Conservation (phyloP, 2,329 filamentous ascomycete species). For the Penicillium occitanis region DNA sequence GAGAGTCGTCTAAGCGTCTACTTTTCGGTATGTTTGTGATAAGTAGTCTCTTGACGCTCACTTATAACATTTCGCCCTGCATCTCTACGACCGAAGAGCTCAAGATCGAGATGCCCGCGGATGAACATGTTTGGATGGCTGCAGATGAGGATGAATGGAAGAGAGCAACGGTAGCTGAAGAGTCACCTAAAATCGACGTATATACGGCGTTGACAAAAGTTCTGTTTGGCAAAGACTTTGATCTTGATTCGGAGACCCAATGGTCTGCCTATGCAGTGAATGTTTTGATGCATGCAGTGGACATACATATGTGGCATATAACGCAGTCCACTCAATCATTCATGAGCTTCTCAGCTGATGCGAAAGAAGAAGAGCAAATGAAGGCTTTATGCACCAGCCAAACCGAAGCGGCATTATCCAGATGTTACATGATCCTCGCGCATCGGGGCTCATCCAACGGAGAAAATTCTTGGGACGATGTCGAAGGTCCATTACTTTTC, state of each 20-base stretch:
- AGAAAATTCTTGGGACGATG: slow-evolving; percentile 15
- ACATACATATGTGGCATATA: slow-evolving; percentile 37
- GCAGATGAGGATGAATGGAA: slow-evolving; percentile 30
- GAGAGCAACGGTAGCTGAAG: slow-evolving; percentile 19
- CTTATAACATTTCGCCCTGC: slow-evolving; percentile 34
- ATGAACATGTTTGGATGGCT: slow-evolving; percentile 36
- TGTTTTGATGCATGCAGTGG: slow-evolving; percentile 38
- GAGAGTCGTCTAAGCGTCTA: slow-evolving; percentile 33
- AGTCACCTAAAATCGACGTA: slow-evolving; percentile 23
- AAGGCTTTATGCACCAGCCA: slow-evolving; percentile 26
- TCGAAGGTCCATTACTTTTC: slow-evolving; percentile 35
- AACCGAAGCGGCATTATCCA: slow-evolving; percentile 30
- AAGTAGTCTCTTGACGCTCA: slow-evolving; percentile 34
- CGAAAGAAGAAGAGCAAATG: slow-evolving; percentile 24
- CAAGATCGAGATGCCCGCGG: slow-evolving; percentile 35
- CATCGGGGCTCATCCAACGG: neutral
- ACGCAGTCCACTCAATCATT: slow-evolving; percentile 35
- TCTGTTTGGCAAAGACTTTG: slow-evolving; percentile 27
- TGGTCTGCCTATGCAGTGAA: slow-evolving; percentile 32
- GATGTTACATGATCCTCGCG: slow-evolving; percentile 29
- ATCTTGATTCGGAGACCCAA: slow-evolving; percentile 21
- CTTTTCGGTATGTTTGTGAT: slow-evolving; percentile 36
- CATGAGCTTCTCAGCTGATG: slow-evolving; percentile 24
- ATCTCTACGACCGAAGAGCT: slow-evolving; percentile 36
- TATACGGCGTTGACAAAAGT: slow-evolving; percentile 29